Conservation (phyloP, 352 stramenopile genomes). For the Phytophthora pini region DNA sequence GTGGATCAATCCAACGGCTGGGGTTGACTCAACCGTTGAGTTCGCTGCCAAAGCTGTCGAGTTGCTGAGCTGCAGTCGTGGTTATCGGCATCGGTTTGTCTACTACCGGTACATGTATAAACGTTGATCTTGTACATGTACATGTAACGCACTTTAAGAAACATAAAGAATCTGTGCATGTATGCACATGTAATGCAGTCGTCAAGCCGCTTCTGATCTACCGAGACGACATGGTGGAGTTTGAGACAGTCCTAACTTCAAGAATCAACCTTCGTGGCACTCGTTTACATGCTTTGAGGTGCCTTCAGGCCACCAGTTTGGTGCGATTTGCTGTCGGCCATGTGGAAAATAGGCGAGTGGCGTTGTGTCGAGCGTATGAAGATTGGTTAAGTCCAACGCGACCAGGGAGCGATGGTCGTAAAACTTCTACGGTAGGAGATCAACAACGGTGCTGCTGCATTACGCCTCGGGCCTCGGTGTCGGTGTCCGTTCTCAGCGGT, state of each 20-base stretch:
- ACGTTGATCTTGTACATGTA: too few relatives aligned
- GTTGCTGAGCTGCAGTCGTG: not conserved
- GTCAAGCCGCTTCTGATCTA: not conserved
- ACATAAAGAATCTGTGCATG: too few relatives aligned
- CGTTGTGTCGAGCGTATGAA: constrained; percentile 13
- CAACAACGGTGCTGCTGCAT: not conserved
- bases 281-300: constrained; percentile 5
- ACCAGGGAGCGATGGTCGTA: not conserved
- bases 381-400: constrained; percentile 3
- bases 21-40: not conserved
- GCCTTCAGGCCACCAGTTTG: constrained; percentile 13
- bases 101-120: too few relatives aligned
- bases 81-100: not conserved
- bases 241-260: constrained; percentile 21
- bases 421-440: too few relatives aligned
- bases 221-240: not conserved
- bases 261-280: not conserved
- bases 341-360: constrained; percentile 20
- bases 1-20: not conserved
- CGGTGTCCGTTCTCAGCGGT: constrained; percentile 10
- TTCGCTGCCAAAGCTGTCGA: not conserved
- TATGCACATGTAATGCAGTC: too few relatives aligned
- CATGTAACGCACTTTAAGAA: too few relatives aligned
- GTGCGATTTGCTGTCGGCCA: constrained; percentile 26
- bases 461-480: not conserved